A percentile compares a stretch with the other conserved stretches of the same genome.
Conservation (phyloP, 176 grass and related monocot genomes). For the Bolboschoenus planiculmis region DNA sequence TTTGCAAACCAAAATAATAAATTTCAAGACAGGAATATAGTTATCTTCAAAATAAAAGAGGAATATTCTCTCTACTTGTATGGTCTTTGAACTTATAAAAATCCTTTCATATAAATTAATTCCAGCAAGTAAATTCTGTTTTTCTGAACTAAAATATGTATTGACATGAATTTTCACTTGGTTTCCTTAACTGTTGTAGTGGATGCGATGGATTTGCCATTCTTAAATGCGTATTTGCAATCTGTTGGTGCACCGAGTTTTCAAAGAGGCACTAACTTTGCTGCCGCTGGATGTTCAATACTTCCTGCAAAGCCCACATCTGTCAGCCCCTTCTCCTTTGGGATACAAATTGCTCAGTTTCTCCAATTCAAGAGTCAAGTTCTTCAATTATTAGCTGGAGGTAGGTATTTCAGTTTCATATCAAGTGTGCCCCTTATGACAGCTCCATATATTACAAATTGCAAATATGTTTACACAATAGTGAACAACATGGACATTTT, state of each 20-base stretch:
- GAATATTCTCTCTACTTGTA: background rate
- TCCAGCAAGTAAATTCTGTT: background rate
- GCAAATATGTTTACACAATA: background rate
- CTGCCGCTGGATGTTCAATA: slow-evolving; percentile 84
- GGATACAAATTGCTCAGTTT: slow-evolving; percentile 85
- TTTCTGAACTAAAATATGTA: background rate
- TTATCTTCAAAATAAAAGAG: background rate
- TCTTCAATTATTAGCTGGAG: slow-evolving; percentile 49
- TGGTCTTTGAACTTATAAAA: background rate
- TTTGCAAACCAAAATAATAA: background rate
- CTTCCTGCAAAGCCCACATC: slow-evolving; percentile 87
- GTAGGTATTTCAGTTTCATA: slow-evolving; percentile 25
- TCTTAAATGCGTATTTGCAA: slow-evolving; percentile 79
- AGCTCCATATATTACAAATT: background rate
- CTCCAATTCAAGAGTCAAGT: slow-evolving; percentile 79
- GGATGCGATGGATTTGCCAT: slow-evolving; percentile 79
- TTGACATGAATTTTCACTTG: background rate
- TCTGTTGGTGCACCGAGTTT: slow-evolving; percentile 81
- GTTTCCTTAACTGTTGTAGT: slow-evolving; percentile 38
- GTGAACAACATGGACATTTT: background rate
- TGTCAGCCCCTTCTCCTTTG: slow-evolving; percentile 87
- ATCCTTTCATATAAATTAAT: background rate
- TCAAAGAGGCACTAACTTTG: slow-evolving; percentile 76
- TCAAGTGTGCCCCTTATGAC: background rate
- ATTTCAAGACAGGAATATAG: background rate